Evolutionary conservation across 2,329 filamentous ascomycete species (phyloP), one percentile per base, ranked within the genome.

Genomic region (Parafenestella ontariensis): DNA sequence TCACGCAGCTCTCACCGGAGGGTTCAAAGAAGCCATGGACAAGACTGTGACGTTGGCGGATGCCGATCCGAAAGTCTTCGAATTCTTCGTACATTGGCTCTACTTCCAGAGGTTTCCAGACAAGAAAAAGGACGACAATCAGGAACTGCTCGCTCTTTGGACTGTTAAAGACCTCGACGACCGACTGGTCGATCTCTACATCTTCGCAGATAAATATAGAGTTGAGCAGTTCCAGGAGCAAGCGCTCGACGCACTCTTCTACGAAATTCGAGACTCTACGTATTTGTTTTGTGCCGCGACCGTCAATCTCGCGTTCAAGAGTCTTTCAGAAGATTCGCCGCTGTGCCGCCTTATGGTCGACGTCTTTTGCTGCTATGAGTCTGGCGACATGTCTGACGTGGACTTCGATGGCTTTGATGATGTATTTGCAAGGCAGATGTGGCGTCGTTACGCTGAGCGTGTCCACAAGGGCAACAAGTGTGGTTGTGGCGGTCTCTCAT

Each of bases 41-140:
- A 56, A 58, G 5, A 56, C 52, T 2, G 56, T 73, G 11, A 61
- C 61, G 15, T 48, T 74, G 2, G 47, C 52, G 7, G 64, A 71
- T 7, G 67, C 64, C 9, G 54, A 65, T 18, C 21, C 52, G 0
- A 28, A 46, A 8, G 55, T 56, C 3, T 65, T 74, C 29, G 60
- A 68, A 24, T 42, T 68, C 46, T 67, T 71, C 52, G 42, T 67
- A n/a, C 40, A 69, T 43, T 73, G 65, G 61, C 43, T 68, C 4
- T 65, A 68, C 37, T 46, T 52, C 23, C 42, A 54, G 10, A 41
- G 43, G 11, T 45, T 59, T 11, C 53, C 55, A 3, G 7, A 13
- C 3, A n/a, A 11, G 1, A 6, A 33, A 18, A 46, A 52, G 33
- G 15, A 49, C 29, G 18, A 20, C 11, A 34, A 52, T 28, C 4